Percentiles rank a stretch among this genome's conserved stretches.
phyloP scores from a whole-genome alignment of 2,329 filamentous ascomycete species.

The Fusarium sp. region DNA sequence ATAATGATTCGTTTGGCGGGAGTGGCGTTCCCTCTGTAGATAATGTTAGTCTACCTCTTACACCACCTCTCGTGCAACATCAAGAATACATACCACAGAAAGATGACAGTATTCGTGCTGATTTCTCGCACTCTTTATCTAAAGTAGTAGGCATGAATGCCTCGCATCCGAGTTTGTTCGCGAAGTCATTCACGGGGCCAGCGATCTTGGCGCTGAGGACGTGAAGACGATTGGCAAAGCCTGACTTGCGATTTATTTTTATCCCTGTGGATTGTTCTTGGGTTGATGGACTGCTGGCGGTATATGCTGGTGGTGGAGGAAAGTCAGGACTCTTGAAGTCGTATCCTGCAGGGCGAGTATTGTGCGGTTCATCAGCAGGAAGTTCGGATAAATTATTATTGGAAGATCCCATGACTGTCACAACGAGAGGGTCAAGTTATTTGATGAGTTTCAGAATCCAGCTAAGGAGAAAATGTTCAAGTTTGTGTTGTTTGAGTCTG shows the following conservation, averaged over 20 bases:
- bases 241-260: background rate
- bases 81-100: background rate
- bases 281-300: fast-evolving
- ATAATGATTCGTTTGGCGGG: background rate
- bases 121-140: background rate
- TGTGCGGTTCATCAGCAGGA: background rate
- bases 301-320: background rate
- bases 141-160: background rate
- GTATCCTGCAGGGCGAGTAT: background rate
- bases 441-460: background rate
- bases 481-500: background rate
- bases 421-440: no score
- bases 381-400: background rate
- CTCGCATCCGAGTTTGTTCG: background rate
- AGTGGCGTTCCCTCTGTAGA: background rate
- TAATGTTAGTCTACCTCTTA: background rate
- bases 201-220: background rate
- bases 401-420: background rate
- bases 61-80: background rate
- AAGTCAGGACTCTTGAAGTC: background rate
- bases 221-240: background rate
- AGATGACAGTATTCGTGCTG: background rate
- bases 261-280: background rate
- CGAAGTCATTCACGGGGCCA: background rate
- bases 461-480: background rate